A percentile compares a stretch with the other conserved stretches of the same genome.
Evolutionary conservation across 2,329 filamentous ascomycete species (phyloP).

Genomic region (Epichloe sylvatica): DNA sequence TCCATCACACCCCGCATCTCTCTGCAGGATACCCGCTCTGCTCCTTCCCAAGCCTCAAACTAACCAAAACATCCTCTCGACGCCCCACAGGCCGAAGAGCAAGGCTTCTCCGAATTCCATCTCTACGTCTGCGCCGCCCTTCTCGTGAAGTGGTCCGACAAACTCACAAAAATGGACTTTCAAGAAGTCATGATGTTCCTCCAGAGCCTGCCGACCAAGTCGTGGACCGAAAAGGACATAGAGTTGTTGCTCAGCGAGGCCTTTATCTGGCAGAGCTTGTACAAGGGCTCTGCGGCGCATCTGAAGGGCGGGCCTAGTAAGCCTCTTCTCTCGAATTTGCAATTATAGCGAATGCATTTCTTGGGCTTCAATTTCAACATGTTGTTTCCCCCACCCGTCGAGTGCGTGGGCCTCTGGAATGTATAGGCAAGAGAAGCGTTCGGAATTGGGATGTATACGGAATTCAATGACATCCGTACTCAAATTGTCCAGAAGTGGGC

Average conservation of each 20-base stretch:
- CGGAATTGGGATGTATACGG: not conserved
- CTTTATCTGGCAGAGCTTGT: conserved; percentile 97
- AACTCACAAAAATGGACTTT: conserved; percentile 93
- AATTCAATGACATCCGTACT: not conserved
- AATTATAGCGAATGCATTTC: conserved; percentile 15
- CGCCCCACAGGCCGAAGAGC: conserved; percentile 68
- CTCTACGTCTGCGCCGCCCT: conserved; percentile 97
- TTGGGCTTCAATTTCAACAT: not conserved
- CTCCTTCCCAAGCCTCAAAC: not conserved
- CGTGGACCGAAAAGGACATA: conserved; percentile 97
- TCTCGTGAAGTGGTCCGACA: conserved; percentile 94
- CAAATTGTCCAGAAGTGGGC: no score
- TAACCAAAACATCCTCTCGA: not conserved
- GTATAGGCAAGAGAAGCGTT: not conserved
- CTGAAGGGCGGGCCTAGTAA: conserved; percentile 41
- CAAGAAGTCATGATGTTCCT: conserved; percentile 99
- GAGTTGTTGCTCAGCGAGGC: conserved; percentile 90
- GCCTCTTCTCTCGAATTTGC: conserved; percentile 22
- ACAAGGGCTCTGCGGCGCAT: conserved; percentile 87
- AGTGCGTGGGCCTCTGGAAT: no score
- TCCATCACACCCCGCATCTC: not conserved
- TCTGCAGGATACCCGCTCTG: not conserved
- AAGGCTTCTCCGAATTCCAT: conserved; percentile 96
- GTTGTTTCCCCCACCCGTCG: not conserved
- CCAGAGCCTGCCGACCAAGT: conserved; percentile 79